Base-by-base conservation (phyloP, 371 early-diverging fungal species). In the Mucor irregularis region DNA sequence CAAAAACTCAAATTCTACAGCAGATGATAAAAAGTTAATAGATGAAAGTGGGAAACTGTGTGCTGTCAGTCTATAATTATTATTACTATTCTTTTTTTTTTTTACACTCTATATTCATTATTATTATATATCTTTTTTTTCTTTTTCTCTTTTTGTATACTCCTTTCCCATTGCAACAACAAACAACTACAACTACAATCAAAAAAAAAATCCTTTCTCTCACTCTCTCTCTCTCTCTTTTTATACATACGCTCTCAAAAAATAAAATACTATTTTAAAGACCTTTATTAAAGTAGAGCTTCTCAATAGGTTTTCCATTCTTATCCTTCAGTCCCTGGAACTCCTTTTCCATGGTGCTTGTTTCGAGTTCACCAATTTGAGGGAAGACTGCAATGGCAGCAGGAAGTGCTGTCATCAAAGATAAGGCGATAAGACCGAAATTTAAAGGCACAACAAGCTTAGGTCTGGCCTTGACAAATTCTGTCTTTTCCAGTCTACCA, bases 351-450 rank as follows among this genome's bases (percentile, higher is more conserved):
- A 81, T 64, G 0, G 54, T 61, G 28, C 62, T 30, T 9, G 77
- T 75, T 4, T 74, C 57, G 24, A 78, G 61, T 26, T 62, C 62
- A 22, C 82, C 89, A 14, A 57, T 61, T 60, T 92, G 91, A n/a
- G 91, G 93, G 70, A 89, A 91, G 4, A 90, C 71, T 4, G 91
- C 93, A 53, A 92, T 87, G 0, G 93, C 90, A 45, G 84, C 77
- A 0, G 93, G 93, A 29, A 92, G 62, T 1, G 92, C 90, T 5
- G 84, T 87, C 79, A 89, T 74, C 52, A 91, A 69, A 16, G 84
- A 86, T 13, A 82, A 56, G 2, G 87, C 78, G 46, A 92, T 85
- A 28, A 86, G 66, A 66, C 85, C 81, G 45, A 90, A 71, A 54
- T 89, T 89, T 45, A 89, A 42, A 7, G 92, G 90, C 13, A 77